Percentiles rank a stretch among this genome's conserved stretches.
These are phyloP conservation scores for Malassezia restricta DNA, from an alignment of 1,284 basidiomycete species.

Conservation along the genomic window DNA sequence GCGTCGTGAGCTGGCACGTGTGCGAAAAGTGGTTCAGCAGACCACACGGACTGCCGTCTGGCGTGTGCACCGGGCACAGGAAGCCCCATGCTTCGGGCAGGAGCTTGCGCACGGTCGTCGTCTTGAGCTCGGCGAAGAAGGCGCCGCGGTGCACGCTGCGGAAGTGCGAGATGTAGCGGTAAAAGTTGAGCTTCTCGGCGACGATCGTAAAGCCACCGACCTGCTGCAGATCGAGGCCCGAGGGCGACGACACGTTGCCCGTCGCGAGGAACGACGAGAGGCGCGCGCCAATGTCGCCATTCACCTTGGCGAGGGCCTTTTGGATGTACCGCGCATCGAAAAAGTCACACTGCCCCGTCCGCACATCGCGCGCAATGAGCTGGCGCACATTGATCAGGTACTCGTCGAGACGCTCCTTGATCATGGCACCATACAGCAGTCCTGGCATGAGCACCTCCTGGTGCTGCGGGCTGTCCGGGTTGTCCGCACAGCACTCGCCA, in stretches of 20 bases:
- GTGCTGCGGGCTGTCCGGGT: slow-evolving; percentile 96
- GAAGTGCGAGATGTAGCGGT: slow-evolving; percentile 96
- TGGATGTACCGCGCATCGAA: slow-evolving; percentile 71
- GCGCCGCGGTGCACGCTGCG: slow-evolving; percentile 96
- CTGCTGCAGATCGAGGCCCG: slow-evolving; percentile 92
- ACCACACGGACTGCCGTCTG: slow-evolving; percentile 94
- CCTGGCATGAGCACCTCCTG: slow-evolving; percentile 96
- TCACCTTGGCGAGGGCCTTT: slow-evolving; percentile 65
- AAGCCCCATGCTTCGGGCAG: slow-evolving; percentile 99
- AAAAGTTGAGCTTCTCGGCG: slow-evolving; percentile 97
- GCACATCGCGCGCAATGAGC: slow-evolving; percentile 65
- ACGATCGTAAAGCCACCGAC: slow-evolving; percentile 95
- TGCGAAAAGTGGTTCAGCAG: slow-evolving; percentile 92
- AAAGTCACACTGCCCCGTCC: slow-evolving; percentile 64
- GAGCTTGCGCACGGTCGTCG: slow-evolving; percentile 90
- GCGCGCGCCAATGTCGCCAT: slow-evolving; percentile 81
- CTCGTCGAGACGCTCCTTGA: slow-evolving; percentile 94
- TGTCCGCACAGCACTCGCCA: slow-evolving; percentile 80
- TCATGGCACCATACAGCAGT: slow-evolving; percentile 85
- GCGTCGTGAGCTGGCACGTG: slow-evolving; percentile 79
- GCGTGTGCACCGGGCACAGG: slow-evolving; percentile 95
- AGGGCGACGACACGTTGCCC: slow-evolving; percentile 85
- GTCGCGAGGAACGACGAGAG: slow-evolving; percentile 93
- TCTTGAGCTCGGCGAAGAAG: slow-evolving; percentile 98
- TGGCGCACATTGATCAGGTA: slow-evolving; percentile 63